Conservation (phyloP, 2,329 filamentous ascomycete species). For the Coniochaeta pulveracea region DNA sequence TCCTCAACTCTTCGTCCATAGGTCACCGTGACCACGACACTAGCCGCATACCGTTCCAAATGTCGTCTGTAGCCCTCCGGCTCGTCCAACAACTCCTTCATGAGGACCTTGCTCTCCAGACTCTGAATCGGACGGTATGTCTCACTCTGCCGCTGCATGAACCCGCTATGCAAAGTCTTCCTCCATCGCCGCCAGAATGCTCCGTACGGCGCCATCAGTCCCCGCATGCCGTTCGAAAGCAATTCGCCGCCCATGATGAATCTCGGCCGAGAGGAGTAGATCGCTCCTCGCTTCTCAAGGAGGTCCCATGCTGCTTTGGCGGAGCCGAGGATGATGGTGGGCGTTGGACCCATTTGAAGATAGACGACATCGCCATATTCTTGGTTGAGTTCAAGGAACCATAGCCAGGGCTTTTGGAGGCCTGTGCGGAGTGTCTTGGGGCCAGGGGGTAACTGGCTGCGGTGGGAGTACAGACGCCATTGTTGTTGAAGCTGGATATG, state of each 20-base stretch:
- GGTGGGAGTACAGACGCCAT: slow-evolving; percentile 26
- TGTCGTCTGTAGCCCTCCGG: slow-evolving; percentile 20
- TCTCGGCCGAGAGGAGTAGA: slow-evolving; percentile 31
- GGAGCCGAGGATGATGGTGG: slow-evolving; percentile 29
- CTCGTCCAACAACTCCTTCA: slow-evolving; percentile 21
- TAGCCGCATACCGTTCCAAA: slow-evolving; percentile 25
- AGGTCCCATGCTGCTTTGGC: slow-evolving; percentile 30
- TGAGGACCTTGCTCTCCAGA: slow-evolving; percentile 27
- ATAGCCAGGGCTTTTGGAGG: slow-evolving; percentile 27
- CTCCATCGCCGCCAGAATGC: slow-evolving; percentile 30
- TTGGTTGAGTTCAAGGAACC: slow-evolving; percentile 26
- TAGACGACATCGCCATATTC: slow-evolving; percentile 29
- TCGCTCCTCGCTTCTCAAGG: slow-evolving; percentile 28
- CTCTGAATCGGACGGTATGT: slow-evolving; percentile 27
- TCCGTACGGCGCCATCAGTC: slow-evolving; percentile 30
- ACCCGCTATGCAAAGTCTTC: slow-evolving; percentile 29
- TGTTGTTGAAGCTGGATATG: slow-evolving; percentile 20
- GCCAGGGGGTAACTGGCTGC: slow-evolving; percentile 25
- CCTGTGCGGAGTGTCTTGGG: slow-evolving; percentile 24
- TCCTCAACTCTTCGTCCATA: slow-evolving; percentile 25
- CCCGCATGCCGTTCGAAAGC: slow-evolving; percentile 26
- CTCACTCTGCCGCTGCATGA: slow-evolving; percentile 30
- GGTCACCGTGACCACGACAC: slow-evolving; percentile 29
- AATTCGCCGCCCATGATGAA: slow-evolving; percentile 34
- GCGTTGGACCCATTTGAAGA: slow-evolving; percentile 28